phyloP scores from a whole-genome alignment of 257 asterid species.

The Nicotiana knightiana region DNA sequence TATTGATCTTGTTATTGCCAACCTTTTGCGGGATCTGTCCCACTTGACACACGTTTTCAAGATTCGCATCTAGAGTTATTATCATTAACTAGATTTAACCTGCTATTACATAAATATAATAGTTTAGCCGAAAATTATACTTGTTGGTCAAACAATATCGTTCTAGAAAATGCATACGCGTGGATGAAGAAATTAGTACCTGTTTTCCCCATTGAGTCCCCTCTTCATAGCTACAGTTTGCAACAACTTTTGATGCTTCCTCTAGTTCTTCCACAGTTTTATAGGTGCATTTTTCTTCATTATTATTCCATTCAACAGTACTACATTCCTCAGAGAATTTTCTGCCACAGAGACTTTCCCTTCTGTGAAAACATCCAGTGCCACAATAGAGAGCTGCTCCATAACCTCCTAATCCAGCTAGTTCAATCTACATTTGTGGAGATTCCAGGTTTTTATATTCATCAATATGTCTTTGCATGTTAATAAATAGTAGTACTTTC shows the following conservation, averaged over 20 bases:
- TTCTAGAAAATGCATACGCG: background rate
- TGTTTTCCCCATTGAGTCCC: slow-evolving; percentile 77
- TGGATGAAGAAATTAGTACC: slow-evolving; percentile 24
- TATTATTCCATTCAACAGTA: slow-evolving; percentile 14
- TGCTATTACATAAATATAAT: too few relatives aligned
- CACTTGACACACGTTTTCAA: too few relatives aligned
- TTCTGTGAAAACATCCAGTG: slow-evolving; percentile 73
- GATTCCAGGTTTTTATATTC: background rate
- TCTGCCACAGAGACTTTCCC: slow-evolving; percentile 47
- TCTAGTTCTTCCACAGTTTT: slow-evolving; percentile 48
- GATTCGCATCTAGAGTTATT: too few relatives aligned
- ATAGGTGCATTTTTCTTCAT: slow-evolving; percentile 9
- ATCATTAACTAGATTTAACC: too few relatives aligned
- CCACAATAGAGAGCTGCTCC: slow-evolving; percentile 55
- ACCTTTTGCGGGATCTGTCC: too few relatives aligned
- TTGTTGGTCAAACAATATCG: too few relatives aligned
- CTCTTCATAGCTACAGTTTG: slow-evolving; percentile 58
- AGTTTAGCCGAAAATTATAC: too few relatives aligned
- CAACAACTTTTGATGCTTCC: slow-evolving; percentile 42
- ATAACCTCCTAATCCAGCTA: slow-evolving; percentile 48
- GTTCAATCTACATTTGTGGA: slow-evolving; percentile 43
- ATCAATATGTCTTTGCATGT: background rate
- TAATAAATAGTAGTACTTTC: background rate
- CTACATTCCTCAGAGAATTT: slow-evolving; percentile 19
- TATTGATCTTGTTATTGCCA: too few relatives aligned